Evolutionary conservation across 2,329 filamentous ascomycete species (phyloP).

Genomic region (Phaeosphaeria sp.): DNA sequence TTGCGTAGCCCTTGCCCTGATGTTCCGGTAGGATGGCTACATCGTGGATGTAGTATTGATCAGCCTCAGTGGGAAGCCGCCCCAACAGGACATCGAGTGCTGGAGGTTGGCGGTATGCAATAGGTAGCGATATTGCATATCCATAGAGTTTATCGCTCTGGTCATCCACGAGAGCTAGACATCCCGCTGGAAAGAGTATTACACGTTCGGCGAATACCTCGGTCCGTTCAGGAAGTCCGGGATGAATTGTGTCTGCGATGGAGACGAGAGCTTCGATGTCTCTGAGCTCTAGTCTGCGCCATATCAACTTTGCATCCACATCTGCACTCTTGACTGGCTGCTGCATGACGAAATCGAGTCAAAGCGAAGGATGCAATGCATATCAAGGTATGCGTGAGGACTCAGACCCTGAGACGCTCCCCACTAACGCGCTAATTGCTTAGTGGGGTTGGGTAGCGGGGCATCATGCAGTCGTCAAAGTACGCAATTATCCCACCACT

Average conservation of each 20-base stretch:
- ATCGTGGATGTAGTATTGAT: conserved; percentile 30
- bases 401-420: neutral
- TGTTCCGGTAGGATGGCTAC: conserved; percentile 18
- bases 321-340: neutral
- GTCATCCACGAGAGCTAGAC: conserved; percentile 13
- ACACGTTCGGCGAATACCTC: conserved; percentile 23
- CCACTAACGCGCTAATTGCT: conserved; percentile 14
- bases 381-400: neutral
- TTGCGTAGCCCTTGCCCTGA: conserved; percentile 13
- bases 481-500: conserved; percentile 33
- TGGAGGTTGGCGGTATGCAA: conserved; percentile 13
- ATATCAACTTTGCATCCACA: neutral
- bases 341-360: neutral
- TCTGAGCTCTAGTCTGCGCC: neutral
- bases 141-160: conserved; percentile 10
- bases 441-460: conserved; percentile 18
- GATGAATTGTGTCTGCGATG: conserved; percentile 18
- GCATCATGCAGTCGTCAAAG: conserved; percentile 25
- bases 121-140: conserved; percentile 27
- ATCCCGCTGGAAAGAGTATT: conserved; percentile 19
- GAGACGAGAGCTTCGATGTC: conserved; percentile 9
- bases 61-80: conserved; percentile 9
- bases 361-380: neutral
- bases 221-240: conserved; percentile 19
- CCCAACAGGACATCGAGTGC: conserved; percentile 13